Percentiles rank a stretch among this genome's conserved stretches.
Conservation (phyloP, 805 yeast species). For the Kuraishia molischiana region DNA sequence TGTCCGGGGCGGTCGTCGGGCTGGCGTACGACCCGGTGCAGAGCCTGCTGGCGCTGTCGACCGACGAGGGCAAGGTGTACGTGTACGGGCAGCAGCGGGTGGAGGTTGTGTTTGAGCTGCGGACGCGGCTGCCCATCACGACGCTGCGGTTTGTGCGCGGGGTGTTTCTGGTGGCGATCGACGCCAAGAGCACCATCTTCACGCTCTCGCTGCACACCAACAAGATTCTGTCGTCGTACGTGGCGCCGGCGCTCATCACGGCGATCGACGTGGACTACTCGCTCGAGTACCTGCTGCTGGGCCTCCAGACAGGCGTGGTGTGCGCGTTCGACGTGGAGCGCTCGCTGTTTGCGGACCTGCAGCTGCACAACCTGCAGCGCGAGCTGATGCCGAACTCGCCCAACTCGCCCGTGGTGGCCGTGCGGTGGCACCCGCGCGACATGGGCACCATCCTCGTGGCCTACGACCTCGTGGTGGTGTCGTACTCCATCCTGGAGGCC, state of each 20-base stretch:
- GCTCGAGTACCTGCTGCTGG: constrained; percentile 77
- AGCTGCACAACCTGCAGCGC: constrained; percentile 65
- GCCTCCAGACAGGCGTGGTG: constrained; percentile 66
- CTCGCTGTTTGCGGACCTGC: constrained; percentile 51
- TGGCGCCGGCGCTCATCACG: constrained; percentile 58
- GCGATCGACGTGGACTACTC: constrained; percentile 76
- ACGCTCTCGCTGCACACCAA: constrained; percentile 65
- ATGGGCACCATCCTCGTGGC: constrained; percentile 68
- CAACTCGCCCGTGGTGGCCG: constrained; percentile 41
- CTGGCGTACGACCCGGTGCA: constrained; percentile 85
- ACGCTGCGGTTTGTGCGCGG: constrained; percentile 67
- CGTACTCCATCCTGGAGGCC: constrained; percentile 56
- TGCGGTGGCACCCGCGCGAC: constrained; percentile 86
- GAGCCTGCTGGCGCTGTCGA: constrained; percentile 72
- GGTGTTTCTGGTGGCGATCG: constrained; percentile 67
- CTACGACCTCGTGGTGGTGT: constrained; percentile 58
- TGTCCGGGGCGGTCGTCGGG: constrained; percentile 55
- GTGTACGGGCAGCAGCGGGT: constrained; percentile 82
- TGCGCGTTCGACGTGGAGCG: constrained; percentile 77
- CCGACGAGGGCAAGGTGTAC: constrained; percentile 58
- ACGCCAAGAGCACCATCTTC: constrained; percentile 46
- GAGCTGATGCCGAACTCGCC: constrained; percentile 46
- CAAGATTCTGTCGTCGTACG: constrained; percentile 46
- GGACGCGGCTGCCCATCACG: constrained; percentile 38
- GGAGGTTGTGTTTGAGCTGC: constrained; percentile 50